These are phyloP conservation scores for Teratosphaeria pseudoeucalypti DNA, from an alignment of 2,329 filamentous ascomycete species.

Conservation along the genomic window DNA sequence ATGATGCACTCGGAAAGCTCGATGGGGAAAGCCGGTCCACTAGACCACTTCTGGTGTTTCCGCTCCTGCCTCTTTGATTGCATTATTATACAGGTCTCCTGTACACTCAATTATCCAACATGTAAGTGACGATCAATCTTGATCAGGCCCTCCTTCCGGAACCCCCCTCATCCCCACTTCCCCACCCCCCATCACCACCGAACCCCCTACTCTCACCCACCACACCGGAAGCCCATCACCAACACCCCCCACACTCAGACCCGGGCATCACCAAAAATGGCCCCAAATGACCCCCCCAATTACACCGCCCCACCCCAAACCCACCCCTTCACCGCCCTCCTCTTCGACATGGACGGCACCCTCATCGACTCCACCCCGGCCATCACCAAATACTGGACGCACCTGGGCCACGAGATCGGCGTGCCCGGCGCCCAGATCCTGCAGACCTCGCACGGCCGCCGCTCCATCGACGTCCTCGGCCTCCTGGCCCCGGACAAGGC, in stretches of 20 bases:
- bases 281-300: conserved; percentile 19
- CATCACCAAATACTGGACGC: conserved; percentile 54
- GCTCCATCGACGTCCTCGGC: conserved; percentile 76
- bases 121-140: no score
- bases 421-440: conserved; percentile 72
- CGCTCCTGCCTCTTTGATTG: no score
- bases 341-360: conserved; percentile 59
- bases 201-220: no score
- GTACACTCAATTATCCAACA: no score
- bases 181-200: no score
- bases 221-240: neutral
- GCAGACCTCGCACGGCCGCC: conserved; percentile 78
- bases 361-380: conserved; percentile 4
- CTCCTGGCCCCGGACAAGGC: conserved; percentile 74
- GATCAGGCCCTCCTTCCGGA: no score
- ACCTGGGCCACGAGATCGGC: conserved; percentile 70
- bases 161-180: neutral
- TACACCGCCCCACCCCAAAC: conserved; percentile 33
- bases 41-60: no score
- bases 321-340: conserved; percentile 35
- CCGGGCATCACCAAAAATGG: conserved; percentile 8
- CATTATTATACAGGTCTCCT: no score
- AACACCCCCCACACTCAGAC: neutral
- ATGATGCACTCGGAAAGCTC: neutral
- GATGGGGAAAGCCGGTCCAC: no score